Conservation (phyloP, 1,139 yeast species). For the Taphrina deformans region DNA sequence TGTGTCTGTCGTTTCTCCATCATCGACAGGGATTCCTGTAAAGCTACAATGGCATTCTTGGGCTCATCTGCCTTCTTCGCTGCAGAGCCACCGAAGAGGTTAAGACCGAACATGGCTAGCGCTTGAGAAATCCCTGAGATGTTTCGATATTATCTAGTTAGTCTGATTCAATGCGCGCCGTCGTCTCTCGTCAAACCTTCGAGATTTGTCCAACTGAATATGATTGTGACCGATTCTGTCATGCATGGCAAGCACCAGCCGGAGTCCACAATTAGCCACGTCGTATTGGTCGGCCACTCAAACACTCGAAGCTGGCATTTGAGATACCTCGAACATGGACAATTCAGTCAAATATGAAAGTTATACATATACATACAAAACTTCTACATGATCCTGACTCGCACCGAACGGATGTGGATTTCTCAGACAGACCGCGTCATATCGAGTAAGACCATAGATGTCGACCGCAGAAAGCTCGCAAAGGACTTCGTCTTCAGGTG, state of each 20-base stretch:
- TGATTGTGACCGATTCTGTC: neutral
- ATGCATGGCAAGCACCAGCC: neutral
- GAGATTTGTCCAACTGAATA: neutral
- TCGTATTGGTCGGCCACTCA: neutral
- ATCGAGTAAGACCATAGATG: too few species aligned
- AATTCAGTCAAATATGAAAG: too few species aligned
- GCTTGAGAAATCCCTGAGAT: neutral
- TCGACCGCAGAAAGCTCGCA: too few species aligned
- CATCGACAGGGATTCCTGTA: slow-evolving; percentile 86
- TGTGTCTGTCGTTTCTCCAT: slow-evolving; percentile 80
- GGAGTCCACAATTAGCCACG: neutral
- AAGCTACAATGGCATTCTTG: slow-evolving; percentile 85
- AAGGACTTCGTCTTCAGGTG: too few species aligned
- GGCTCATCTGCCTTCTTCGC: slow-evolving; percentile 79
- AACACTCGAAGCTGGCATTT: too few species aligned
- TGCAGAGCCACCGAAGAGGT: slow-evolving; percentile 65
- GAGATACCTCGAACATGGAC: too few species aligned
- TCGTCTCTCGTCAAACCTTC: neutral
- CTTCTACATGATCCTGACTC: too few species aligned
- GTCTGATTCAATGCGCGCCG: neutral
- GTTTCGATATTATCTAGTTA: too few species aligned
- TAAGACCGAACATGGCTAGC: neutral
- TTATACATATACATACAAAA: neutral
- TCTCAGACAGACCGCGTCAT: too few species aligned
- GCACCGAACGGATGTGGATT: too few species aligned